phyloP scores from a whole-genome alignment of 495 filamentous ascomycete genomes.

The Xylaria nigripes region DNA sequence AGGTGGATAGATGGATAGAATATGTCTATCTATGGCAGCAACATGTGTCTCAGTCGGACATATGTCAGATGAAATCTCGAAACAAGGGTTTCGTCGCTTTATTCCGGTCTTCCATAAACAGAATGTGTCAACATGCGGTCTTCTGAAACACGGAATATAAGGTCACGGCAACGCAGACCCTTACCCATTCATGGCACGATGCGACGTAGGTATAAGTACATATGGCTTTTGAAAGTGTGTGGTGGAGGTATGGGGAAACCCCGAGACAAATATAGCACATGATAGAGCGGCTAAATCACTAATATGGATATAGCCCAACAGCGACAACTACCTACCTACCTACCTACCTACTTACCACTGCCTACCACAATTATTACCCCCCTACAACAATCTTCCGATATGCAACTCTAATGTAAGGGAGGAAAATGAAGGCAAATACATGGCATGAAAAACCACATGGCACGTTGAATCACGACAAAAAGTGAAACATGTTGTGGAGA shows the following conservation, averaged over 20 bases:
- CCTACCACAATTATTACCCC: no score
- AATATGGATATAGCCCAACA: no score
- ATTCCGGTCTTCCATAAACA: not conserved
- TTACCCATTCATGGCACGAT: not conserved
- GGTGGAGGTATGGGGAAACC: not conserved
- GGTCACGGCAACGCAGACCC: not conserved
- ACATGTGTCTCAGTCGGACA: not conserved
- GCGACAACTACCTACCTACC: no score
- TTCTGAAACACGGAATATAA: not conserved
- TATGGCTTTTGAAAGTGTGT: no score
- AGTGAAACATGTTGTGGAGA: not conserved
- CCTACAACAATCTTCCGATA: not conserved
- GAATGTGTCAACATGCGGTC: not conserved
- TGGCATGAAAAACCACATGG: not conserved
- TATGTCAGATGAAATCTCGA: conserved; percentile 4
- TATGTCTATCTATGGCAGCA: not conserved
- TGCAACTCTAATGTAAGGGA: not conserved
- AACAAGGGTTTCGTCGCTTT: not conserved
- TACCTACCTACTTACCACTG: no score
- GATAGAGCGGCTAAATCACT: not conserved
- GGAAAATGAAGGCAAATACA: not conserved
- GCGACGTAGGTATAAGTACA: not conserved
- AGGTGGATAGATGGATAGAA: not conserved
- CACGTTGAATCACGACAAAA: not conserved
- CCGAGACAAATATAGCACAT: not conserved